These are phyloP conservation scores for Dacryopinax primogenitus DNA, from an alignment of 768 basidiomycete genomes.

Conservation along the genomic window DNA sequence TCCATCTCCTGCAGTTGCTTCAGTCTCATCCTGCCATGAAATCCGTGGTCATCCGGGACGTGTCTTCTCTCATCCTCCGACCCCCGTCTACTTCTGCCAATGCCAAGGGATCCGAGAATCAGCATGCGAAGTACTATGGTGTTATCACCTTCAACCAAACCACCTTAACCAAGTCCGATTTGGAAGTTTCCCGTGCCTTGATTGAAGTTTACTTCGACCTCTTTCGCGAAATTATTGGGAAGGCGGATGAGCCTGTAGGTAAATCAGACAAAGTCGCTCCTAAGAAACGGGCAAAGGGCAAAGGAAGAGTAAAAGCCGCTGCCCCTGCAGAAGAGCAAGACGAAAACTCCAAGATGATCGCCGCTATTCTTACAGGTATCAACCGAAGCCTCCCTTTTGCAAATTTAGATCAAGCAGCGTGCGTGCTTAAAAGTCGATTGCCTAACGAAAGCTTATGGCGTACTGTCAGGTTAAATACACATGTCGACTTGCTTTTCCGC, in stretches of 20 bases:
- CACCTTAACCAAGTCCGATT: constrained; percentile 54
- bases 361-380: constrained; percentile 84
- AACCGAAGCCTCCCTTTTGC: constrained; percentile 93
- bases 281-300: constrained; percentile 22
- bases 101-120: constrained; percentile 21
- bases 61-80: constrained; percentile 62
- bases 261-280: constrained; percentile 21
- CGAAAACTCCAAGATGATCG: constrained; percentile 65
- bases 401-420: constrained; percentile 48
- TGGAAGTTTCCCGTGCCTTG: constrained; percentile 59
- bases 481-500: constrained; percentile 85
- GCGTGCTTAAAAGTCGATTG: neutral
- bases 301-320: constrained; percentile 29
- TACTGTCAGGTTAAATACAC: constrained; percentile 52
- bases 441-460: neutral
- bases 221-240: constrained; percentile 76
- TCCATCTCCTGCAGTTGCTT: constrained; percentile 76
- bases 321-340: constrained; percentile 68
- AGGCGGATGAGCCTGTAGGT: constrained; percentile 29
- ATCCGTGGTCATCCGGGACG: constrained; percentile 71
- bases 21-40: constrained; percentile 94
- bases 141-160: constrained; percentile 92
- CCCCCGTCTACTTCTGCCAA: constrained; percentile 26
- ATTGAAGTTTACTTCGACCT: constrained; percentile 90
- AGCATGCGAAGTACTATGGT: constrained; percentile 82